These are phyloP conservation scores for Thermothielavioides terrestris DNA, from an alignment of 495 filamentous ascomycete species.

Conservation along the genomic window DNA sequence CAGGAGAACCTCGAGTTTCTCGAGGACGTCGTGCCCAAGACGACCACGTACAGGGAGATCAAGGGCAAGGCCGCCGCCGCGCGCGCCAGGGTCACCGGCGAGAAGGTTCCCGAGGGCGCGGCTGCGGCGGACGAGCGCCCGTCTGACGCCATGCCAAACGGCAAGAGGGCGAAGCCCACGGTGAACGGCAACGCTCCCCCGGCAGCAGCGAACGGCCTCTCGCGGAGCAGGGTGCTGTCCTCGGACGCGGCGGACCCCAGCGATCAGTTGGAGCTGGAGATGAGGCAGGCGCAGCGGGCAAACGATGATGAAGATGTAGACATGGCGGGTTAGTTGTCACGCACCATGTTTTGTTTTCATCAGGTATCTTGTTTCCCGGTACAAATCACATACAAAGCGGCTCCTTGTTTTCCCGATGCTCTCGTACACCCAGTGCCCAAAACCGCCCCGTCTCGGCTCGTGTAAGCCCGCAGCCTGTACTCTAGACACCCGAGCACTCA, in stretches of 20 bases:
- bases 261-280: conserved; percentile 40
- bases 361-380: too few species aligned
- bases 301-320: conserved; percentile 49
- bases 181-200: conserved; percentile 24
- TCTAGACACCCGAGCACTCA: background rate
- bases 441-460: too few species aligned
- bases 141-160: conserved; percentile 23
- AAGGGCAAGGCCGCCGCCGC: conserved; percentile 47
- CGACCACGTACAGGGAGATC: conserved; percentile 67
- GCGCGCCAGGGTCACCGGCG: conserved; percentile 32
- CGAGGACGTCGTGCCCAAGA: conserved; percentile 80
- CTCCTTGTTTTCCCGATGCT: background rate
- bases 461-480: too few species aligned
- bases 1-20: conserved; percentile 95
- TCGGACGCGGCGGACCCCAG: conserved; percentile 27
- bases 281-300: conserved; percentile 33
- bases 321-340: conserved; percentile 41
- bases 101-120: conserved; percentile 7
- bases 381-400: too few species aligned
- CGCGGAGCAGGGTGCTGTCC: conserved; percentile 11
- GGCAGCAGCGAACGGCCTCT: conserved; percentile 14
- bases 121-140: conserved; percentile 23
- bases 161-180: conserved; percentile 38
- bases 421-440: background rate
- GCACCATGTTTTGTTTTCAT: background rate